Conservation (phyloP, 345 rosid species). For the Bruguiera parviflora region DNA sequence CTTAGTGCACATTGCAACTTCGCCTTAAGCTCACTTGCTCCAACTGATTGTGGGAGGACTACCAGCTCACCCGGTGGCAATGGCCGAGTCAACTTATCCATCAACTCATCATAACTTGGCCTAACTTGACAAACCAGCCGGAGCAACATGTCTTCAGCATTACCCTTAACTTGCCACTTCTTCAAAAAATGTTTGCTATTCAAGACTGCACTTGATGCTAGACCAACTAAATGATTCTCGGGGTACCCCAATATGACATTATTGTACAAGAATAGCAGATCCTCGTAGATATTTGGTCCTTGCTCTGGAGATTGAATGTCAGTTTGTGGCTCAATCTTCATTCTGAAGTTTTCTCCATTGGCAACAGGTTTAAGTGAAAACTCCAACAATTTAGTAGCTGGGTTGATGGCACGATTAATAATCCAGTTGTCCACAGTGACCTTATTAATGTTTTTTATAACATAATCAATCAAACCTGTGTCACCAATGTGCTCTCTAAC, state of each 20-base stretch:
- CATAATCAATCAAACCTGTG: slow-evolving; percentile 64
- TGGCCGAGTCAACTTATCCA: slow-evolving; percentile 32
- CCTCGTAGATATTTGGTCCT: slow-evolving; percentile 33
- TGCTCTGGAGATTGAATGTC: slow-evolving; percentile 14
- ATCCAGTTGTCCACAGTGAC: slow-evolving; percentile 33
- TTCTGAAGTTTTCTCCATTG: slow-evolving; percentile 15
- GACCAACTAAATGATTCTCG: slow-evolving; percentile 26
- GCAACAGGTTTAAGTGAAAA: slow-evolving; percentile 32
- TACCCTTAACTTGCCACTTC: slow-evolving; percentile 33
- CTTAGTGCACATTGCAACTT: slow-evolving; percentile 42
- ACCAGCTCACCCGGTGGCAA: slow-evolving; percentile 50
- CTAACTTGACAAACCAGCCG: slow-evolving; percentile 37
- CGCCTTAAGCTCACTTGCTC: slow-evolving; percentile 34
- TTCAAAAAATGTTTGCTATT: slow-evolving; percentile 53
- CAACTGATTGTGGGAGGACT: slow-evolving; percentile 23
- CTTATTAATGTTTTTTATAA: slow-evolving; percentile 47
- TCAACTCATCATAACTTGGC: slow-evolving; percentile 41
- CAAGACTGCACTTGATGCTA: slow-evolving; percentile 36
- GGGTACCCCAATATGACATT: slow-evolving; percentile 42
- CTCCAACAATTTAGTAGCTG: slow-evolving; percentile 29
- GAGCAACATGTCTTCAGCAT: slow-evolving; percentile 10
- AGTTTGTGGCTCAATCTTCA: slow-evolving; percentile 1
- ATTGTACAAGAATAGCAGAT: slow-evolving; percentile 39
- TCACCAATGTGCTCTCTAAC: slow-evolving; percentile 56
- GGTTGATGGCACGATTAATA: slow-evolving; percentile 39